Percentiles rank a stretch among this genome's conserved stretches.
Conservation (phyloP, 2,329 filamentous ascomycete species). For the Aspergillus thermomutatus region DNA sequence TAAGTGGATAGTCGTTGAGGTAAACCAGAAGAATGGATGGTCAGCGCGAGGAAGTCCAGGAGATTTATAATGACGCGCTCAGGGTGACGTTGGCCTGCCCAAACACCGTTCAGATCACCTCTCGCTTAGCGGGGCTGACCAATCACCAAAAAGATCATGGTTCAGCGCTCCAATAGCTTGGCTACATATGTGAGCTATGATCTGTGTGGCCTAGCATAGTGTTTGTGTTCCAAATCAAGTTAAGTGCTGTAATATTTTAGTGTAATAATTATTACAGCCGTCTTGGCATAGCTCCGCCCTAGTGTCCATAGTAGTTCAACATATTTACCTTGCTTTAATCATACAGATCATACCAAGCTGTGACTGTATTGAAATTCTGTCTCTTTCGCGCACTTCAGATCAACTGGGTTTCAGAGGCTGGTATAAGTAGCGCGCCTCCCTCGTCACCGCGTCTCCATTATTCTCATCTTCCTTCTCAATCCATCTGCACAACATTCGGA, state of each 20-base stretch:
- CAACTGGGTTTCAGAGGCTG: conserved; percentile 40
- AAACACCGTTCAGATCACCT: conserved; percentile 46
- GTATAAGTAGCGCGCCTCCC: conserved; percentile 47
- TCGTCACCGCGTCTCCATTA: conserved; percentile 39
- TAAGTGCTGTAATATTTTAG: conserved; percentile 24
- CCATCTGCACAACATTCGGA: conserved; percentile 23
- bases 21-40: conserved; percentile 28
- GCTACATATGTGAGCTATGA: conserved; percentile 12
- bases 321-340: conserved; percentile 33
- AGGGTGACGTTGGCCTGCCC: conserved; percentile 42
- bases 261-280: conserved; percentile 19
- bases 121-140: conserved; percentile 40
- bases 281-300: conserved; percentile 14
- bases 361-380: conserved; percentile 47
- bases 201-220: conserved; percentile 4
- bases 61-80: conserved; percentile 44
- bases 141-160: conserved; percentile 39
- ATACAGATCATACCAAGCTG: conserved; percentile 44
- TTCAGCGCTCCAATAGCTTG: conserved; percentile 13
- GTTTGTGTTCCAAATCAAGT: conserved; percentile 23
- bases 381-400: conserved; percentile 43
- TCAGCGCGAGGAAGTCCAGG: conserved; percentile 32
- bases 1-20: conserved; percentile 12
- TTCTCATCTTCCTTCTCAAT: conserved; percentile 31
- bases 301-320: conserved; percentile 9